A percentile compares a stretch with the other conserved stretches of the same genome.
phyloP scores from a whole-genome alignment of 495 filamentous ascomycete species.

The Friedmanniomyces simplex region DNA sequence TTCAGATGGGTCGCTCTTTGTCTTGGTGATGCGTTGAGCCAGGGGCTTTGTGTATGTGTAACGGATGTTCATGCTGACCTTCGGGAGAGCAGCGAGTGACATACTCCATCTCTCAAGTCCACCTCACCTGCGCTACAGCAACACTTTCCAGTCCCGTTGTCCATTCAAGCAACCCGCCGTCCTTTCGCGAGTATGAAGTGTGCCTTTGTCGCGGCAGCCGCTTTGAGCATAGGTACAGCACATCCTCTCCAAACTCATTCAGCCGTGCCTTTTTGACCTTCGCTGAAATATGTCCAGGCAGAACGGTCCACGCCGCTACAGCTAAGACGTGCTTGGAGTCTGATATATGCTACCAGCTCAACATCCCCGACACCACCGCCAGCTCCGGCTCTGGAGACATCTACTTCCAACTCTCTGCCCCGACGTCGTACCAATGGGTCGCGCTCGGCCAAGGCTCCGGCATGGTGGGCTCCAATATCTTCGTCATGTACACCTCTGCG shows the following conservation, averaged over 20 bases:
- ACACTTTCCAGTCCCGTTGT: background rate
- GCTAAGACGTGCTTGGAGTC: slow-evolving; percentile 16
- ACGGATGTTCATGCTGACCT: background rate
- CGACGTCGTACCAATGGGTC: slow-evolving; percentile 28
- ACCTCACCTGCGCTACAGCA: background rate
- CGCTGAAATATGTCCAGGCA: background rate
- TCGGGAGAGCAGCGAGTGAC: no score
- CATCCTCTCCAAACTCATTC: background rate
- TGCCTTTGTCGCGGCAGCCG: background rate
- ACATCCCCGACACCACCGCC: slow-evolving; percentile 29
- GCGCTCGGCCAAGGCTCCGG: slow-evolving; percentile 30
- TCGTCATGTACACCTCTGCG: slow-evolving; percentile 30
- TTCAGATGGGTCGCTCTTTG: background rate
- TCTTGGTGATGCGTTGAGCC: background rate
- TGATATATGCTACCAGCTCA: slow-evolving; percentile 30
- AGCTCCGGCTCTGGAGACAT: slow-evolving; percentile 31
- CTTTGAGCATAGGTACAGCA: background rate
- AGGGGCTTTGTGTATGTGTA: background rate
- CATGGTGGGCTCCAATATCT: slow-evolving; percentile 32
- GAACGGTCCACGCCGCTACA: background rate
- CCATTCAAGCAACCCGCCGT: background rate
- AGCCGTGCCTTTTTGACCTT: background rate
- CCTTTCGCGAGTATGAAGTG: background rate
- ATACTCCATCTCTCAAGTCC: no score
- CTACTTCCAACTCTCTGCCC: slow-evolving; percentile 32